Evolutionary conservation across 164 flowering plant species (phyloP).

Genomic region (Dillenia suffruticosa): DNA sequence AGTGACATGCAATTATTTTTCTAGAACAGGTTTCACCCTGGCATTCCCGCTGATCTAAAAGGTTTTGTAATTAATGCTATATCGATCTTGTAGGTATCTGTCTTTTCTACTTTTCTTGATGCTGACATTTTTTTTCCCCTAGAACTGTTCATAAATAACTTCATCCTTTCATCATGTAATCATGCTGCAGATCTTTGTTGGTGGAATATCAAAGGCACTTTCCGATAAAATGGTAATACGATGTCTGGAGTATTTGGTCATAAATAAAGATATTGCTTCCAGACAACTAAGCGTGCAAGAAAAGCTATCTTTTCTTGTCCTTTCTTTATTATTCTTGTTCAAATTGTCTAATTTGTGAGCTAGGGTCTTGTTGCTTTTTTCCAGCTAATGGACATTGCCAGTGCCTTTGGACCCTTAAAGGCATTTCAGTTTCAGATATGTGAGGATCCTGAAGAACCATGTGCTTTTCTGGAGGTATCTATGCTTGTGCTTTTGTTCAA

Average conservation of each 20-base stretch:
- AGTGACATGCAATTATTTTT: too few species aligned
- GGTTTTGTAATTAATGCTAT: neutral
- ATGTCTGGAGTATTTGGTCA: neutral
- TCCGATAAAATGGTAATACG: constrained; percentile 77
- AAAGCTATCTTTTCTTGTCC: neutral
- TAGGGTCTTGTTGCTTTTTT: constrained; percentile 6
- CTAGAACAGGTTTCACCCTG: too few species aligned
- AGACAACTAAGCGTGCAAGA: neutral
- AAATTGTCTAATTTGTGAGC: neutral
- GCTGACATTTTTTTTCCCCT: neutral
- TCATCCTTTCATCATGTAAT: neutral
- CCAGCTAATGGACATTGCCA: constrained; percentile 80
- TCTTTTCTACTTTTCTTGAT: neutral
- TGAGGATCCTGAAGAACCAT: constrained; percentile 34
- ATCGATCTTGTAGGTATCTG: neutral
- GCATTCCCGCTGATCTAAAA: too few species aligned
- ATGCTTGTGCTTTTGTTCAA: neutral
- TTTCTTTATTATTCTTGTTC: neutral
- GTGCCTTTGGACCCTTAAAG: constrained; percentile 77
- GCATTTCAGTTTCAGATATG: constrained; percentile 59
- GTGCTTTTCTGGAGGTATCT: constrained; percentile 89
- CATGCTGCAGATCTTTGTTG: constrained; percentile 72
- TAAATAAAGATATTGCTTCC: neutral
- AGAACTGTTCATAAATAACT: neutral
- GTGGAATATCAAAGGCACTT: constrained; percentile 73